Evolutionary conservation across 441 rosid species (phyloP), one percentile per base, ranked within the genome.

Genomic region (Adansonia madagascariensis): DNA sequence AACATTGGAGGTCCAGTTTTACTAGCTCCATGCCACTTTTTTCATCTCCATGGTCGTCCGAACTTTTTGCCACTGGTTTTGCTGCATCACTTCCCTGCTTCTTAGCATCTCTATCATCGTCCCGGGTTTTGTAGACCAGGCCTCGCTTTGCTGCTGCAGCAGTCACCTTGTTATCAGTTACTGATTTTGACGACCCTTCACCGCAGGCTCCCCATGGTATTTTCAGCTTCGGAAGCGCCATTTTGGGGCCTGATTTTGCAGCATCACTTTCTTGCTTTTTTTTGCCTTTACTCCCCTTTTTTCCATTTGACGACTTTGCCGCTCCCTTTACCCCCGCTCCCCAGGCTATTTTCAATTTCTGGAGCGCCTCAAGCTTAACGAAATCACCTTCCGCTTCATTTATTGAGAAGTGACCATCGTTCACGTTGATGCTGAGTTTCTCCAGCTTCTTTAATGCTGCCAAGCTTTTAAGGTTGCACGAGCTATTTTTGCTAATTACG

Each of bases 1-100:
- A 88, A 77, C 91, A 86, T 39, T 79, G 83, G 39, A 89, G 83
- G 4, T 85, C 87, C 20, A 89, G 78, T 75, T 89, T 89, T 79
- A 15, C 41, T 31, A 83, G 60, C 1, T 50, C 15, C 60, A 39
- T 39, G 1, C 7, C 63, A 8, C 4, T 11, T 24, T 24, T 10
- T 43, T 3, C 50, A 11, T 9, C 14, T 41, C 17, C 9, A 0
- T 65, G n/a, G 70, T 41, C 1, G 5, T 0, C 70, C 0, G 10
- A 14, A 20, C 10, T 22, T 10, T 35, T 0, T 60, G 5, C 20
- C 59, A 1, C 53, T 49, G 31, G 1, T 9, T 59, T 22, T 4
- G 8, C 2, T 3, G 27, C 50, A 31, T 15, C 18, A 31, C 9
- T 35, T 14, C 8, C 44, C 1, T 62, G 18, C 43, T 62, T 62